Evolutionary conservation across 169 alveolate species (phyloP).

Genomic region (Eimeria praecox): DNA sequence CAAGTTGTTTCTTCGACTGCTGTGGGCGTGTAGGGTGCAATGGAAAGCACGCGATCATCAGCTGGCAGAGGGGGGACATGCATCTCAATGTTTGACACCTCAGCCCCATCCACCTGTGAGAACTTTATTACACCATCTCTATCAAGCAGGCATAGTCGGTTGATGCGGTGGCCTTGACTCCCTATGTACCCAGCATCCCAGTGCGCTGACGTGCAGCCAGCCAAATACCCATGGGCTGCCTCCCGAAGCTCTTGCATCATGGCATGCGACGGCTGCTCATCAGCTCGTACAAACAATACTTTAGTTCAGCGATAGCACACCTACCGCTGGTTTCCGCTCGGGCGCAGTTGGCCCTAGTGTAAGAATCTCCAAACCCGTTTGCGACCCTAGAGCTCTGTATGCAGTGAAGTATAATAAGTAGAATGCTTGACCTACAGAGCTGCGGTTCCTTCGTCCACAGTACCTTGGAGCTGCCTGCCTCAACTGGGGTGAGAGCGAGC

Average conservation of each 20-base stretch:
- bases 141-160: neutral
- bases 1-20: neutral
- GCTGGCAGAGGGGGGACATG: neutral
- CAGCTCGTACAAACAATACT: neutral
- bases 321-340: too few species aligned
- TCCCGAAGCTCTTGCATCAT: constrained; percentile 45
- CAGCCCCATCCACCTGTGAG: neutral
- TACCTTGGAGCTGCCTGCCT: too few species aligned
- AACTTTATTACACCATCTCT: neutral
- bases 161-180: neutral
- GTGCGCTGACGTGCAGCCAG: constrained; percentile 7
- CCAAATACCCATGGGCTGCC: neutral
- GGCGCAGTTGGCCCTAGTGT: neutral
- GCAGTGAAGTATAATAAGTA: neutral
- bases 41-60: neutral
- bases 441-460: too few species aligned
- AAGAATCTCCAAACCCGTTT: neutral
- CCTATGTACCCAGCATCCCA: neutral
- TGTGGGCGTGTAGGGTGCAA: neutral
- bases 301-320: too few species aligned
- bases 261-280: neutral
- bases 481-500: neutral
- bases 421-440: neutral
- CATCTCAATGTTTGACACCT: neutral
- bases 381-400: neutral